Base-by-base conservation (phyloP, 1,284 basidiomycete genomes). In the Golubevia sp. region DNA sequence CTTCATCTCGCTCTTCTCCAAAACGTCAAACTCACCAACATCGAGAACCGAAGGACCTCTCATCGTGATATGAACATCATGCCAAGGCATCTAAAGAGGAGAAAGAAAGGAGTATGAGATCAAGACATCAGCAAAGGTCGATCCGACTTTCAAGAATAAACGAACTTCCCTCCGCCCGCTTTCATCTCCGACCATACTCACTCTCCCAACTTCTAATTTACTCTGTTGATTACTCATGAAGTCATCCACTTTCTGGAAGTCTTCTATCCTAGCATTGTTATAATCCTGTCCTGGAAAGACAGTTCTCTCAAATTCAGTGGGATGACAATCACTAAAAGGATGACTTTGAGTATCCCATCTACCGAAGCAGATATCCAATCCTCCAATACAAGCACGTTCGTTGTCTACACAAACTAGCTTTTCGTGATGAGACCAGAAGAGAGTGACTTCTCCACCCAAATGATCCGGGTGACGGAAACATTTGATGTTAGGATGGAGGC, bases 361-460 rank as follows among this genome's bases (percentile, higher is more conserved):
- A 4, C 95, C 95, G 74, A 94, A 95, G 85, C 94, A 97, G 20
- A 95, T 87, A 79, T 97, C 94, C 20, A 96, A 88, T 23, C 93
- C 93, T 25, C 94, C 92, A 62, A 93, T 89, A 34, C 64, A 73
- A 88, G 69, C 73, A 30, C 27, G 59, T 2, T 21, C 30, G 80
- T 94, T 93, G 84, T 97, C 94, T 8, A 97, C 91, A 11, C 93
- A 70, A 53, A 86, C 86, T 4, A 86, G 76, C 73, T 87, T 86
- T 70, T 86, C 85, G 71, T 86, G 85, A 68, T 86, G 85, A n/a
- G 78, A 66, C 59, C 66, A 70, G 20, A 55, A 63, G 4, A 61
- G 25, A 13, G 62, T 58, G 1, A 64, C 23, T 49, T 76, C 66
- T 7, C 58, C 65, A 34, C 67, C 62, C 23, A 60, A 79, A 65